Percentiles rank a stretch among this genome's conserved stretches.
Evolutionary conservation across 2,329 filamentous ascomycete genomes (phyloP).

Genomic region (Karstenula rhodostoma): DNA sequence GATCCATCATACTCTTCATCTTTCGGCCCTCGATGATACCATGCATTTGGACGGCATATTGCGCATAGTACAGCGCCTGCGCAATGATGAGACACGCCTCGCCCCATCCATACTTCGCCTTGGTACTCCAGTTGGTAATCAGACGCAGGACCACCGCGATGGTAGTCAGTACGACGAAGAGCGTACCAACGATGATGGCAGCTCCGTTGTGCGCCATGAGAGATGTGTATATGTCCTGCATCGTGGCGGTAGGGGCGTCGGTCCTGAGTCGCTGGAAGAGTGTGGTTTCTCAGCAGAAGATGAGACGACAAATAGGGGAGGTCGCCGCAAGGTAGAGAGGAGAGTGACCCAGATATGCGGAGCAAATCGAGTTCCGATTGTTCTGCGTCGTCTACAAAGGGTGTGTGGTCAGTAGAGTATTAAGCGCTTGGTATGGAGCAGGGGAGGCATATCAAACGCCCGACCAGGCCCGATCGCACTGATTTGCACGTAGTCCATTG

Average conservation of each 20-base stretch:
- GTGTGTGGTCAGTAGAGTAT: neutral
- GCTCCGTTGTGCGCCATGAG: neutral
- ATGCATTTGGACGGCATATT: conserved; percentile 2
- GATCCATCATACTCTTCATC: conserved; percentile 1
- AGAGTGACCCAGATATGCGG: neutral
- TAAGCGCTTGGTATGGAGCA: neutral
- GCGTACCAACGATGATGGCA: neutral
- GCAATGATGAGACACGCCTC: conserved; percentile 1
- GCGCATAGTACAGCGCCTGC: neutral
- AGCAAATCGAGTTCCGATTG: neutral
- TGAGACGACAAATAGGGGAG: neutral
- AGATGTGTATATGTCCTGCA: conserved; percentile 3
- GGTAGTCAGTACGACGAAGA: neutral
- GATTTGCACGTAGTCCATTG: neutral
- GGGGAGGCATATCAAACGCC: neutral
- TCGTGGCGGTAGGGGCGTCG: neutral
- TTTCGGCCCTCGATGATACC: conserved; percentile 4
- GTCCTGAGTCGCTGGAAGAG: neutral
- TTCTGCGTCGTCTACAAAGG: neutral
- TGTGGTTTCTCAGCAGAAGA: neutral
- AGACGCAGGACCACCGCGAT: neutral
- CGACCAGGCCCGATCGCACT: neutral
- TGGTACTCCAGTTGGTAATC: conserved; percentile 1
- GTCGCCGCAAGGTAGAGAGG: neutral
- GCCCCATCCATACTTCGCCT: neutral